phyloP scores from a whole-genome alignment of 208 protist genomes.

The Trypanosoma scelopori region DNA sequence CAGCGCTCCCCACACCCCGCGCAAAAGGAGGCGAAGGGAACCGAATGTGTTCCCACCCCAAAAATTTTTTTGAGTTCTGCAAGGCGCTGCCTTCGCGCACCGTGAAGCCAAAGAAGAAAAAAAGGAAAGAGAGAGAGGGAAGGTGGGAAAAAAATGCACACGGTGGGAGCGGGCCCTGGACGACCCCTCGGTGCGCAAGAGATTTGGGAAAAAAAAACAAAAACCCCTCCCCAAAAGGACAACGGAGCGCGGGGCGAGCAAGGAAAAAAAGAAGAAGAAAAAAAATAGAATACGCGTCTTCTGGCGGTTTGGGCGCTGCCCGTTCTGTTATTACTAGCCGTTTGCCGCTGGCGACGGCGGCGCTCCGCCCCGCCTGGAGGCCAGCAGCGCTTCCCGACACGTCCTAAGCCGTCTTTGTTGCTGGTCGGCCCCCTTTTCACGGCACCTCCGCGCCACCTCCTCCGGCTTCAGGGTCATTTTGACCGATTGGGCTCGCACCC shows the following conservation, averaged over 20 bases:
- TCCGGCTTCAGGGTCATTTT: constrained; percentile 45
- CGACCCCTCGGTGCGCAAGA: too few species aligned
- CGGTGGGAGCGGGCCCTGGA: background rate
- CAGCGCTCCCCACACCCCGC: too few species aligned
- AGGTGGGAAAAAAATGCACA: background rate
- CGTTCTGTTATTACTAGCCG: too few species aligned
- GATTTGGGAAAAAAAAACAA: too few species aligned
- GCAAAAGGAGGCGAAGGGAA: too few species aligned
- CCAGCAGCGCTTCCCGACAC: constrained; percentile 31
- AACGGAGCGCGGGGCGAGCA: background rate
- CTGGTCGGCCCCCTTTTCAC: constrained; percentile 26
- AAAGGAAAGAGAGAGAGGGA: background rate
- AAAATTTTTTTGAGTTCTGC: too few species aligned
- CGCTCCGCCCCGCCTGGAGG: constrained; percentile 12
- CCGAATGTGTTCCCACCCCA: too few species aligned
- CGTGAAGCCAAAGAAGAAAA: background rate
- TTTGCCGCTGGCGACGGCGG: too few species aligned
- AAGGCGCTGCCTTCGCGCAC: too few species aligned
- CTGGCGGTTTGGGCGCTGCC: background rate
- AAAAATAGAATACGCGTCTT: background rate
- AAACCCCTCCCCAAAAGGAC: too few species aligned
- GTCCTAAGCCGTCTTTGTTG: constrained; percentile 42
- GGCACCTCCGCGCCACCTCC: constrained; percentile 26
- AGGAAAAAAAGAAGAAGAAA: background rate
- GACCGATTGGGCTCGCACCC: constrained; percentile 33